Base-by-base conservation (phyloP, 2,329 filamentous ascomycete species). In the Juglanconis juglandina region DNA sequence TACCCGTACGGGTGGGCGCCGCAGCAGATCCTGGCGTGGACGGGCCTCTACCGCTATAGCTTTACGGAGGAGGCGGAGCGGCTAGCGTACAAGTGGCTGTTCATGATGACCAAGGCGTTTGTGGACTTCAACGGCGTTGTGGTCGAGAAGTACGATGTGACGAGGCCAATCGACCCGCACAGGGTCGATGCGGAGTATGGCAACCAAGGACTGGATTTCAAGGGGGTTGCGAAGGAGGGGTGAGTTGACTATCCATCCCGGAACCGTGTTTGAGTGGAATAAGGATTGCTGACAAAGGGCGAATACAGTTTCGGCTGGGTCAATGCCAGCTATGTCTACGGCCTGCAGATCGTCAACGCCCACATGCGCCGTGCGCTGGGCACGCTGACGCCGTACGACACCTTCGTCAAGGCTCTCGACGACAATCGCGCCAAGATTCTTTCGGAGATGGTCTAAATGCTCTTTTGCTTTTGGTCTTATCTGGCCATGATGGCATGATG, bases 141-240 rank as follows among this genome's bases (percentile, higher is more conserved):
- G 1, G 95, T 98, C 5, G 95, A 99, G 77, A 99, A 99, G 79
- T 99, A 99, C 78, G 91, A 99, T 75, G 95, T 99, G 62, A 98
- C 94, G 24, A 81, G 91, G 59, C 88, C 90, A 5, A 87, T 93
- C 59, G 93, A 96, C 69, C 93, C 95, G 42, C 95, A 98, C 76
- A 88, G 90, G 64, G 95, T 98, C 11, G 92, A 96, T 74, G 95
- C 94, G 61, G 95, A 99, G 76, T 99, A 99, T 71, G 95, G 95
- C 6, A 99, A 99, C 75, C 95, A 99, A 74, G 95, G 95, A 2
- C 80, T 90, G 53, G 91, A 97, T 72, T 97, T 98, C 78, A 96
- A 96, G 78, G 94, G 94, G 44, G 93, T 96, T 67, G 91, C 94
- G 57, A 92, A 91, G 68, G 94, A 98, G 86, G 94, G 94, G 92